Conservation (phyloP, 306 rosid species). For the Begonia fuchsioides region DNA sequence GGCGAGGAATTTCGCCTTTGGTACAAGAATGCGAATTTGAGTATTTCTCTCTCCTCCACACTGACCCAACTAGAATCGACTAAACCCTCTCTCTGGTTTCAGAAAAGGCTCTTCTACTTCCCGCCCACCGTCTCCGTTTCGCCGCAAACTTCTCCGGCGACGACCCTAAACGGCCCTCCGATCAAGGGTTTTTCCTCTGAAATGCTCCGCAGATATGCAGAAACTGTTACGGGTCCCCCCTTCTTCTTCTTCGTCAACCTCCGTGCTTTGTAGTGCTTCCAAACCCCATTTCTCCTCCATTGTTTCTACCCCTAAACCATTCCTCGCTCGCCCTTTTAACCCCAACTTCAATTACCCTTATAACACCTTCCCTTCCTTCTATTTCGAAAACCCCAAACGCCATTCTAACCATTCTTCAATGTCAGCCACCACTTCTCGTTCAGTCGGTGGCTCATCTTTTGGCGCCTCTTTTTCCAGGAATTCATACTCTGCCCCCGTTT, state of each 20-base stretch:
- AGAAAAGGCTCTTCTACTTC: no score
- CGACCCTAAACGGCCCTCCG: not conserved
- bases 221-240: constrained; percentile 44
- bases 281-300: constrained; percentile 7
- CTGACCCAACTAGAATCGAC: no score
- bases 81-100: no score
- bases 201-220: constrained; percentile 63
- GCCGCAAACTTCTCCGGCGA: no score
- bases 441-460: not conserved
- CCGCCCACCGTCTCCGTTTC: no score
- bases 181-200: constrained; percentile 12
- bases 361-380: not conserved
- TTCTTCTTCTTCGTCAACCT: not conserved
- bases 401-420: no score
- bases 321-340: constrained; percentile 9
- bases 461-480: constrained; percentile 8
- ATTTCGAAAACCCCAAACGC: no score
- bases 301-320: constrained; percentile 1
- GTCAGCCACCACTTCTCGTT: no score
- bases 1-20: no score
- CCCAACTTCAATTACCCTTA: not conserved
- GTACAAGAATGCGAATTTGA: no score
- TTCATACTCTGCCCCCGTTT: constrained; percentile 4
- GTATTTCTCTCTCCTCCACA: no score
- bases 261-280: constrained; percentile 25